Conservation (phyloP, 75 land plant genomes). For the Pseudotsuga menziesii region DNA sequence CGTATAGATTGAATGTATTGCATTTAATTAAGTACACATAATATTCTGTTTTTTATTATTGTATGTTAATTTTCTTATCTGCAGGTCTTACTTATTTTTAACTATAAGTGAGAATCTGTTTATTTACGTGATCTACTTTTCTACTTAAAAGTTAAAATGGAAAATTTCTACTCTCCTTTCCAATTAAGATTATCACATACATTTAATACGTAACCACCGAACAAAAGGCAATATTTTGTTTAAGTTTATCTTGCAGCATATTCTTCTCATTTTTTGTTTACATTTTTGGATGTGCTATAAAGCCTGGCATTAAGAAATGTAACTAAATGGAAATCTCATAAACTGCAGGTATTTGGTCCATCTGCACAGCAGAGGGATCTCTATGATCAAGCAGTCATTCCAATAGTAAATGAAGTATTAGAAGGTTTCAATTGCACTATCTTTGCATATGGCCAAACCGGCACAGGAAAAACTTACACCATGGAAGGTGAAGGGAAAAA, state of each 20-base stretch:
- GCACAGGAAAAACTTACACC: conserved; percentile 85
- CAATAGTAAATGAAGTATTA: conserved; percentile 75
- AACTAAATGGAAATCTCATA: not conserved
- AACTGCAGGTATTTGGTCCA: conserved; percentile 71
- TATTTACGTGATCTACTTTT: too few species aligned
- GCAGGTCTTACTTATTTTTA: too few species aligned
- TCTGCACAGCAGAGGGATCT: conserved; percentile 61
- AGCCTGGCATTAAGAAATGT: not conserved
- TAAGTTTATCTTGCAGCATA: not conserved
- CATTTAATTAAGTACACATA: too few species aligned
- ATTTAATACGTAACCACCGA: not conserved
- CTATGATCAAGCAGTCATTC: conserved; percentile 77
- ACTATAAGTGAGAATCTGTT: too few species aligned
- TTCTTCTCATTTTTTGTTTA: not conserved
- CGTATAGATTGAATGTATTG: too few species aligned
- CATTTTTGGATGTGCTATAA: not conserved
- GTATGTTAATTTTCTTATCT: too few species aligned
- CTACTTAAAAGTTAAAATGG: too few species aligned
- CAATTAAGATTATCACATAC: not conserved
- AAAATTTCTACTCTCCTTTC: not conserved
- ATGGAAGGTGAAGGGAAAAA: conserved; percentile 81
- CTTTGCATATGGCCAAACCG: conserved; percentile 87
- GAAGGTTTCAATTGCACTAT: conserved; percentile 88
- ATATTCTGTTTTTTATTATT: too few species aligned
- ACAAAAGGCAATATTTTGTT: not conserved